These are phyloP conservation scores for Rutstroemia sp. DNA, from an alignment of 2,329 filamentous ascomycete genomes.

Conservation along the genomic window DNA sequence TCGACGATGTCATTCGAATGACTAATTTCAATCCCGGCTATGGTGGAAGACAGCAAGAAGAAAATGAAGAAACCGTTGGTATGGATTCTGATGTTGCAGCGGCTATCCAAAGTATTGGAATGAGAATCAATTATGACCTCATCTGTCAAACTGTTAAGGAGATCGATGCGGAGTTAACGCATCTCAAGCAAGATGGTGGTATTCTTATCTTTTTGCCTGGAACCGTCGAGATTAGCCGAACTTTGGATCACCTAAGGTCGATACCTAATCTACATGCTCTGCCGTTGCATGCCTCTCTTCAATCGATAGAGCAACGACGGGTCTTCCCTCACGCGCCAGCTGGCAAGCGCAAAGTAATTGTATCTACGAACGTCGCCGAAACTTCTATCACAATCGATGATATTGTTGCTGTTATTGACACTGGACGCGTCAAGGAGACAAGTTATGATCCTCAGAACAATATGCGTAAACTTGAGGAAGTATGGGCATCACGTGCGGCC, in stretches of 20 bases:
- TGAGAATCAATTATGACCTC: conserved; percentile 86
- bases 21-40: conserved; percentile 57
- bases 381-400: conserved; percentile 99
- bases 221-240: conserved; percentile 81
- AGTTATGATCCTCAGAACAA: conserved; percentile 88
- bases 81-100: conserved; percentile 56
- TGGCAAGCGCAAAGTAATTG: conserved; percentile 85
- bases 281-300: conserved; percentile 84
- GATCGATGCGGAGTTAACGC: conserved; percentile 69
- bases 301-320: conserved; percentile 77
- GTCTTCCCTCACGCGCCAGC: conserved; percentile 72
- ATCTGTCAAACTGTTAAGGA: conserved; percentile 71
- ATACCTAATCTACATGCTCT: conserved; percentile 67
- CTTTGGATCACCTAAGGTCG: conserved; percentile 59
- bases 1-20: conserved; percentile 78
- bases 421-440: conserved; percentile 91
- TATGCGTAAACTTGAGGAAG: conserved; percentile 89
- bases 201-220: conserved; percentile 96
- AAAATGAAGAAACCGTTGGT: conserved; percentile 38
- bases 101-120: conserved; percentile 64
- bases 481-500: conserved; percentile 88
- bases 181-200: conserved; percentile 64
- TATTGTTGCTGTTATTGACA: conserved; percentile 92
- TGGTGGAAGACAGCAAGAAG: conserved; percentile 32
- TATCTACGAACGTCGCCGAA: conserved; percentile 94